Base-by-base conservation (phyloP, 805 yeast species). In the Saturnispora mendoncae region DNA sequence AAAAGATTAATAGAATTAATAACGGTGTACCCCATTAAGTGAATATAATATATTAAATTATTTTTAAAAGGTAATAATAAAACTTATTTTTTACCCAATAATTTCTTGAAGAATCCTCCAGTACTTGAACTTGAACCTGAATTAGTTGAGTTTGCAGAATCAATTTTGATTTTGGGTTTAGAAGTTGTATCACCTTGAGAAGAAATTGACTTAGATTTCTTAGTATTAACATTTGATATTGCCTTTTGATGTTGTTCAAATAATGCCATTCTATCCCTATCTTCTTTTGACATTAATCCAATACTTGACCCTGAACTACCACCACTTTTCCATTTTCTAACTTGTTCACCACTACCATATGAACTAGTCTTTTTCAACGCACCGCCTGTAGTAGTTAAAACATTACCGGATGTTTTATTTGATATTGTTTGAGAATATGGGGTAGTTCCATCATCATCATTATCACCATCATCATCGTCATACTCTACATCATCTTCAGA, bases 241-340 rank as follows among this genome's bases (percentile, higher is more conserved):
- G 61, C 47, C 21, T 61, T 39, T 20, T 58, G 51, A 40, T 59
- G 59, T 33, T 55, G 57, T 15, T 57, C 63, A 36, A 59, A 51
- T 14, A 59, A 48, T n/a, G 58, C 49, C 19, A 43, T 35, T 25
- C 43, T 49, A 15, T 50, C 48, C 17, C 37, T 39, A 13, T 32
- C 47, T 19, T 36, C 36, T 15, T 36, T 43, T 6, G 29, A 14
- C 4, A 43, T 20, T n/a, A 14, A 12, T 2, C 36, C 31, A 10
- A 21, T 14, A 33, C 36, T 31, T 12, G 27, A 19, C 17, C 33
- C 36, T n/a, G 44, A 36, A 18, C 36, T 32, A n/a, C 21, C n/a
- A 26, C 35, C 35, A 7, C 39, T 34, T 15, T 41, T 41, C 44
- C 44, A 36, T 21, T 21, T 36, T n/a, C 25, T 14, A 14, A 24